Percentiles rank a stretch among this genome's conserved stretches.
Evolutionary conservation across 2,329 filamentous ascomycete genomes (phyloP).

Genomic region (Ophiosphaerella narmari): DNA sequence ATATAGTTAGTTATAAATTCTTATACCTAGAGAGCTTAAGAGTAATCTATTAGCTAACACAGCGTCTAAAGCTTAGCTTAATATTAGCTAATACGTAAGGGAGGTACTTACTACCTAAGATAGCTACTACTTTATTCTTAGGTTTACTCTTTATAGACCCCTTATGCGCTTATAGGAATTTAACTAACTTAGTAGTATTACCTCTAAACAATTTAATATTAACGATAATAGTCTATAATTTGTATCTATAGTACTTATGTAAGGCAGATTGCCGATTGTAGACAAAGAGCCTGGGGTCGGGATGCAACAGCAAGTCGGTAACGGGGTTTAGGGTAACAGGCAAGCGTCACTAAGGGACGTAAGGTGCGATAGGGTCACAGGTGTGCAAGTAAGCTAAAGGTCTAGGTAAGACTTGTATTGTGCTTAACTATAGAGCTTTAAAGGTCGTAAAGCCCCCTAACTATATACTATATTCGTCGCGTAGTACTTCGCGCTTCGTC

Average conservation of each 20-base stretch:
- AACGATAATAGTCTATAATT: constrained; percentile 50
- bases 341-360: no score
- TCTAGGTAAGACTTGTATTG: no score
- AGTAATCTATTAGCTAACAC: constrained; percentile 50
- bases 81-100: constrained; percentile 52
- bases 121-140: constrained; percentile 48
- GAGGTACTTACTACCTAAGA: constrained; percentile 47
- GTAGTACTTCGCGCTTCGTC: no score
- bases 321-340: no score
- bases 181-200: constrained; percentile 53
- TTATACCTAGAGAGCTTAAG: constrained; percentile 54
- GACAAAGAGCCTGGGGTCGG: no score
- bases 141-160: constrained; percentile 56
- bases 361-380: no score
- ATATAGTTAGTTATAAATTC: constrained; percentile 52
- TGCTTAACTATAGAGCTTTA: no score
- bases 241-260: constrained; percentile 48
- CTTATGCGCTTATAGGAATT: constrained; percentile 41
- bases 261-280: no score
- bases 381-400: no score
- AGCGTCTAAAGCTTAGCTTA: constrained; percentile 34
- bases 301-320: no score
- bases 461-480: no score
- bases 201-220: constrained; percentile 53
- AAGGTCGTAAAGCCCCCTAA: no score